Evolutionary conservation across 129 eudicot species (phyloP).

Genomic region (Mikania micrantha): DNA sequence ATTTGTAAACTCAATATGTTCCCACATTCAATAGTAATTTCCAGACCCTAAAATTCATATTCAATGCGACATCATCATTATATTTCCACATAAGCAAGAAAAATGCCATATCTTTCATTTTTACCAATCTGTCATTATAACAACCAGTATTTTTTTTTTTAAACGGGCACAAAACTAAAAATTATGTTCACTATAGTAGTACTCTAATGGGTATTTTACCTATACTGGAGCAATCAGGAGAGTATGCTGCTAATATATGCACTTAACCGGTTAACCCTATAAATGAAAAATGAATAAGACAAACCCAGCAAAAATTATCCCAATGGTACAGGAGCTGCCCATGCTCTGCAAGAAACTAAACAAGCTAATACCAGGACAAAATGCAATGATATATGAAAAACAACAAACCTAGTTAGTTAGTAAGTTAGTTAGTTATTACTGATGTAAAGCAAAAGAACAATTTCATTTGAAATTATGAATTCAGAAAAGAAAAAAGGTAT

Average conservation of each 20-base stretch:
- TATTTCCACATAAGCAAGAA: not conserved
- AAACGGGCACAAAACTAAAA: not conserved
- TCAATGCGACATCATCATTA: not conserved
- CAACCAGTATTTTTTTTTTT: not conserved
- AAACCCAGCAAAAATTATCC: not conserved
- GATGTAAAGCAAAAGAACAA: not conserved
- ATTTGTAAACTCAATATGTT: not conserved
- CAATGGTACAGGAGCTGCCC: not conserved
- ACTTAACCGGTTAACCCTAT: not conserved
- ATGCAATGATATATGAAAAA: not conserved
- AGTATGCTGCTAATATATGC: not conserved
- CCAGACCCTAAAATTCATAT: not conserved
- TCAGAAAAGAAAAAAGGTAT: conserved; percentile 3
- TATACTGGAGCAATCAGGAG: not conserved
- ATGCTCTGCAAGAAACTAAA: conserved; percentile 3
- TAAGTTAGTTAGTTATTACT: not conserved
- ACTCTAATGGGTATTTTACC: not conserved
- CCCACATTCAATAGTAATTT: not conserved
- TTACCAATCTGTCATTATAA: not conserved
- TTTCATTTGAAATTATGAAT: not conserved
- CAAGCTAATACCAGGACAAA: conserved; percentile 1
- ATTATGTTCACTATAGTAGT: not conserved
- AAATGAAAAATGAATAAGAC: not conserved
- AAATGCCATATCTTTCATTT: not conserved
- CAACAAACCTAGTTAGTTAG: conserved; percentile 1